These are phyloP conservation scores for Spraguea lophii DNA, from an alignment of 371 early-diverging fungal species.

Conservation along the genomic window DNA sequence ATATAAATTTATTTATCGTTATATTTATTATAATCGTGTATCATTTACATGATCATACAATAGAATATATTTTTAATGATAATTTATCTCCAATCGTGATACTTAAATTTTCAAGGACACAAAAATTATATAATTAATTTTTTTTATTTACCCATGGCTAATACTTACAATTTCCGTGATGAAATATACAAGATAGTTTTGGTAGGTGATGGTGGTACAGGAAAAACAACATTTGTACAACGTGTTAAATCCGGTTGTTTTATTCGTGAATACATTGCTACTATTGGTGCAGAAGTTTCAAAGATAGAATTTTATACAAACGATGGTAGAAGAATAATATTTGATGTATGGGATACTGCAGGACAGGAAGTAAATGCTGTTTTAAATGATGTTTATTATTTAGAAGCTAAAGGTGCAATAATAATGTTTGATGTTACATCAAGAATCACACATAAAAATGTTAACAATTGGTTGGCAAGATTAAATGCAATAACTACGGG, in stretches of 20 bases:
- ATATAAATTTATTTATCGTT: too few relatives aligned
- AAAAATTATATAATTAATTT: conserved; percentile 6
- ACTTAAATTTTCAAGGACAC: too few relatives aligned
- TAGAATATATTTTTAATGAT: too few relatives aligned
- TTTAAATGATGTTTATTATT: conserved; percentile 99
- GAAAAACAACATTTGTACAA: conserved; percentile 99
- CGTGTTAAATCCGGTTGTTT: conserved; percentile 97
- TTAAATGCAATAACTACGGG: conserved; percentile 61
- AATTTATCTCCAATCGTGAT: too few relatives aligned
- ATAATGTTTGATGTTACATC: conserved; percentile 99
- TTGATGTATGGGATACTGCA: conserved; percentile 79
- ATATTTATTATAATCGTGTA: too few relatives aligned
- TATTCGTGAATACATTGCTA: conserved; percentile 95
- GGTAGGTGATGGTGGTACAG: conserved; percentile 99
- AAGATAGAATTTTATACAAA: conserved; percentile 85
- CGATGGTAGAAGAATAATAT: conserved; percentile 65
- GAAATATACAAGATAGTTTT: conserved; percentile 45
- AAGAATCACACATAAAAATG: conserved; percentile 96
- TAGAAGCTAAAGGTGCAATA: conserved; percentile 94
- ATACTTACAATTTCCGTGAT: background rate
- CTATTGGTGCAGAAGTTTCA: conserved; percentile 96
- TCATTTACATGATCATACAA: too few relatives aligned
- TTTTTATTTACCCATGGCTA: conserved; percentile 5
- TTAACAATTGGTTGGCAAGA: conserved; percentile 98
- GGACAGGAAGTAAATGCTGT: conserved; percentile 99